phyloP scores from a whole-genome alignment of 805 yeast genomes.

The Saturnispora quitensis region DNA sequence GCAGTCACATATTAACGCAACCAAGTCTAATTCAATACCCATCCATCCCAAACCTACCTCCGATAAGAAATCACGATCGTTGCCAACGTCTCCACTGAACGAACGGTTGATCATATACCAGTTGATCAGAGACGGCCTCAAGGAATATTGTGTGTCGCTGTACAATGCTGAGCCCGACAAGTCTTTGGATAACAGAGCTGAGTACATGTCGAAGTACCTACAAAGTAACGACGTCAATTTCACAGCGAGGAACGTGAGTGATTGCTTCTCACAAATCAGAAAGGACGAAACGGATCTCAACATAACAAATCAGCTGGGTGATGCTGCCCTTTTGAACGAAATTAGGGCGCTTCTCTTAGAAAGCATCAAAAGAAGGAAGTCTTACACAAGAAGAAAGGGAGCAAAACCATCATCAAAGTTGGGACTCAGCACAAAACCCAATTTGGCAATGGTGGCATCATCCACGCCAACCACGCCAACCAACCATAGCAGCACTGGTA shows the following conservation, averaged over 20 bases:
- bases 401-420: not conserved
- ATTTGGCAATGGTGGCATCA: not conserved
- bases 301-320: slow-evolving; percentile 13
- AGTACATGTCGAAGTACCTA: slow-evolving; percentile 19
- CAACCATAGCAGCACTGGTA: not conserved
- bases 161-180: slow-evolving; percentile 14
- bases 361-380: slow-evolving; percentile 21
- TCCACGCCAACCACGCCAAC: slow-evolving; percentile 6
- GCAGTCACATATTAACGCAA: not conserved
- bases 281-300: slow-evolving; percentile 16
- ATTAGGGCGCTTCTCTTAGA: slow-evolving; percentile 19
- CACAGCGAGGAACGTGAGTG: slow-evolving; percentile 22
- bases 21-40: slow-evolving; percentile 1
- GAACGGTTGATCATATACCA: slow-evolving; percentile 8
- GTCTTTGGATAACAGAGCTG: slow-evolving; percentile 19
- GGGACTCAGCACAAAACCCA: slow-evolving; percentile 1
- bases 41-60: not conserved
- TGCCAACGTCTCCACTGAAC: slow-evolving; percentile 1
- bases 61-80: not conserved
- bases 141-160: slow-evolving; percentile 17
- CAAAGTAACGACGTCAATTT: slow-evolving; percentile 13
- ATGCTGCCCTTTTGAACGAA: slow-evolving; percentile 7
- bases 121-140: slow-evolving; percentile 18
- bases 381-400: slow-evolving; percentile 20
- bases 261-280: slow-evolving; percentile 18